Evolutionary conservation across 257 asterid species (phyloP), one percentile per base, ranked within the genome.

Genomic region (Eucommia ulmoides): DNA sequence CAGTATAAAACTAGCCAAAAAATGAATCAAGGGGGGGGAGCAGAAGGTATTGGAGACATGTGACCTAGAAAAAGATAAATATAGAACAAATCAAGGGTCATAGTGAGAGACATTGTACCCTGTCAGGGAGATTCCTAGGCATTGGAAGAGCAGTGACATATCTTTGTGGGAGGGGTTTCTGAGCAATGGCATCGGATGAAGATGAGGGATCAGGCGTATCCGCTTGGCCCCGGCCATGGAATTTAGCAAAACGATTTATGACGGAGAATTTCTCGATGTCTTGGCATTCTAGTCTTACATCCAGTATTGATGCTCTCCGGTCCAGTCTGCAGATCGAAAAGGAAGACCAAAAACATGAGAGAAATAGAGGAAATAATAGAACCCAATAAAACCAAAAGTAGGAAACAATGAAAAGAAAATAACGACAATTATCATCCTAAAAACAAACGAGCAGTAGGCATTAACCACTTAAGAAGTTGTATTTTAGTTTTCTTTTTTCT

Each of bases 241-340:
- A 79, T 71, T 64, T 84, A 20, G 93, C 94, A 66, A 78, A 80
- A 41, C 97, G 79, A 65, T 82, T 82, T 58, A 88, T 84, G 47
- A 78, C 69, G 11, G 88, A 73, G 50, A 77, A 82, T 72, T 82
- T 88, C 74, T 88, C 94, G 52, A 77, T 60, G 64, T 88, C 97
- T 76, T 79, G 97, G 50, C 73, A 69, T 63, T 88, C 94, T 58
- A 84, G 72, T 56, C 70, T 74, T 66, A 76, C 67, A 54, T 84
- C 94, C 72, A 75, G 62, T 44, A 82, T 50, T 19, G 97, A 82
- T 53, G 83, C 76, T 66, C 82, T 71, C 72, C 72, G 75, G 64
- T 84, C 89, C 77, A 84, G 58, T 56, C 97, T 88, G 79, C 71
- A 67, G 54, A 23, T 58, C 20, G 21, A 9, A 51, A 54, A 51